A percentile compares a stretch with the other conserved stretches of the same genome.
These are phyloP conservation scores for Salix arbutifolia DNA, from an alignment of 345 rosid species.

Conservation along the genomic window DNA sequence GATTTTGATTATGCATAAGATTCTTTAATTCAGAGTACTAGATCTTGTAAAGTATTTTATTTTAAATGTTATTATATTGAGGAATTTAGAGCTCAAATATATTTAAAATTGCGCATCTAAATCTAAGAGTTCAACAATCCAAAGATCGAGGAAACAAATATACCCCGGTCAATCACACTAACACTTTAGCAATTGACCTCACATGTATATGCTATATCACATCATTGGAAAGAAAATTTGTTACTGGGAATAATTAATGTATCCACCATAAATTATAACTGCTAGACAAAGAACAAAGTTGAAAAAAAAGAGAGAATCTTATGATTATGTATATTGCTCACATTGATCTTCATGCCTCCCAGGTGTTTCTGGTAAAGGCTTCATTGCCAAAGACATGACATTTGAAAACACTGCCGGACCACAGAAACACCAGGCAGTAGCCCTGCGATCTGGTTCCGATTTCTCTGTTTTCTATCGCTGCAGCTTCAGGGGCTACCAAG, in stretches of 20 bases:
- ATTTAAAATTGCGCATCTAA: too few species aligned
- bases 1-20: too few species aligned
- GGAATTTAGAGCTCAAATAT: too few species aligned
- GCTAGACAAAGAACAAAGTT: too few species aligned
- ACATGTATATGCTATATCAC: not conserved
- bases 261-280: too few species aligned
- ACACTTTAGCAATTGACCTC: not conserved
- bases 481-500: constrained; percentile 87
- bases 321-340: too few species aligned
- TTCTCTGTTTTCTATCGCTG: constrained; percentile 71
- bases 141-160: not conserved
- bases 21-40: too few species aligned
- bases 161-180: not conserved
- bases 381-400: constrained; percentile 72
- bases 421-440: constrained; percentile 75
- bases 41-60: too few species aligned
- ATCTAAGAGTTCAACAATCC: not conserved
- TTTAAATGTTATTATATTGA: too few species aligned
- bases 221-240: not conserved
- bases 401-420: constrained; percentile 93
- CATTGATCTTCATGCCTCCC: constrained; percentile 3
- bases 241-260: too few species aligned
- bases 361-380: constrained; percentile 66
- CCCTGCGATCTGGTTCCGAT: constrained; percentile 77
- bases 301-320: too few species aligned